Evolutionary conservation across 768 basidiomycete species (phyloP), one percentile per base, ranked within the genome.

Genomic region (Grammothele lineata): DNA sequence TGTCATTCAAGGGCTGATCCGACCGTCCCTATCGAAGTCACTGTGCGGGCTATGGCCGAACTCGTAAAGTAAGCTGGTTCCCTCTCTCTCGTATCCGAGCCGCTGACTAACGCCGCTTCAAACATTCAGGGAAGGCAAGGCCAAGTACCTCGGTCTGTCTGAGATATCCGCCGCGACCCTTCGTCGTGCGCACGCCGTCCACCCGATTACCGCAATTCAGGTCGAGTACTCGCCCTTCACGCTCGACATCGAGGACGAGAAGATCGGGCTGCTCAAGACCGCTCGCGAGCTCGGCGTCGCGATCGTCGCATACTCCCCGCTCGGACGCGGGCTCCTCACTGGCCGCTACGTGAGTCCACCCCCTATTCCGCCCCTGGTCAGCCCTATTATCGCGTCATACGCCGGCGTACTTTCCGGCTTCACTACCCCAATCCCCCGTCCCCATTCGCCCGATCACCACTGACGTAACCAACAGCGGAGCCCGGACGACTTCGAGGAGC

Each of bases 141-240:
- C 57, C 38, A 55, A 55, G 23, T 53, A 57, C 34, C 34, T 62
- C 14, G 61, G 61, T 21, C 65, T 47, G 54, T 74, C 45, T 51
- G 66, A 43, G 61, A 42, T 55, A 40, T 58, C 55, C 18, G 54
- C 55, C 19, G 38, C 45, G 1, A 58, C 54, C 19, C 55, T 59
- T 33, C 51, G 54, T 8, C 47, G 58, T n/a, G 58, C 44, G 18
- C 65, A 70, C 47, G 70, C 71, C 8, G 68, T 75, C 5, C 70
- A 73, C 43, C 72, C 72, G 3, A 70, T 75, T 48, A 50, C 72
- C 8, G 72, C 71, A 2, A 48, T 74, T 9, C 69, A 77, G 52
- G 65, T 75, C 40, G 75, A 75, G 55, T 75, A 68, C 50, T 72
- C 70, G 0, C 70, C 73, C 0, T 71, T 74, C 53, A 63, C 62